These are phyloP conservation scores for Penicillium sp. DNA, from an alignment of 2,329 filamentous ascomycete species.

Conservation along the genomic window DNA sequence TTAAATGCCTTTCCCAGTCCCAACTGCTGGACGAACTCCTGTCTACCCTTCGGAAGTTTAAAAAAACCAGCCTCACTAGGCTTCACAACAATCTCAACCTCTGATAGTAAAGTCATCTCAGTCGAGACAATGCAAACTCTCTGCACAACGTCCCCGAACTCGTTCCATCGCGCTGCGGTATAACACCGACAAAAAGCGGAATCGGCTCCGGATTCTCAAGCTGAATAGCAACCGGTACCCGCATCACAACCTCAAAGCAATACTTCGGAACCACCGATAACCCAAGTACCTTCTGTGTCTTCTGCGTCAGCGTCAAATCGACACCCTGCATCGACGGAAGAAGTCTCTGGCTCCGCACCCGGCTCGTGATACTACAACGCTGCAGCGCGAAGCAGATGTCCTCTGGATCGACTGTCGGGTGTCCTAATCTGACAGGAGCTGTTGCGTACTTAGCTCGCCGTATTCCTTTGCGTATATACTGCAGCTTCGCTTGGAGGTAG, in stretches of 20 bases:
- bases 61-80: constrained; percentile 5
- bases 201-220: constrained; percentile 16
- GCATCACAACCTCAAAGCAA: constrained; percentile 24
- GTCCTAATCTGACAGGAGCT: neutral
- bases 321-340: constrained; percentile 30
- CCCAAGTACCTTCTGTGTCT: constrained; percentile 32
- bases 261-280: constrained; percentile 35
- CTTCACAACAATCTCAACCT: constrained; percentile 10
- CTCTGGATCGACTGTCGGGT: neutral
- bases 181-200: constrained; percentile 15
- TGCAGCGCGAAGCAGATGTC: constrained; percentile 1
- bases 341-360: constrained; percentile 30
- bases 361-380: neutral
- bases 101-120: constrained; percentile 10
- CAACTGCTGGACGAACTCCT: constrained; percentile 5
- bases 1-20: constrained; percentile 8
- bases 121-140: constrained; percentile 16
- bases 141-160: constrained; percentile 16
- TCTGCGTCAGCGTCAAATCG: constrained; percentile 35
- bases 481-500: neutral
- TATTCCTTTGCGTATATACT: neutral
- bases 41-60: neutral
- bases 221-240: constrained; percentile 28
- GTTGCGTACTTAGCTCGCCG: neutral
- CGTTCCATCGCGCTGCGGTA: neutral